Evolutionary conservation across 352 stramenopile genomes (phyloP), one percentile per base, ranked within the genome.

Genomic region (Saprolegnia parasitica): DNA sequence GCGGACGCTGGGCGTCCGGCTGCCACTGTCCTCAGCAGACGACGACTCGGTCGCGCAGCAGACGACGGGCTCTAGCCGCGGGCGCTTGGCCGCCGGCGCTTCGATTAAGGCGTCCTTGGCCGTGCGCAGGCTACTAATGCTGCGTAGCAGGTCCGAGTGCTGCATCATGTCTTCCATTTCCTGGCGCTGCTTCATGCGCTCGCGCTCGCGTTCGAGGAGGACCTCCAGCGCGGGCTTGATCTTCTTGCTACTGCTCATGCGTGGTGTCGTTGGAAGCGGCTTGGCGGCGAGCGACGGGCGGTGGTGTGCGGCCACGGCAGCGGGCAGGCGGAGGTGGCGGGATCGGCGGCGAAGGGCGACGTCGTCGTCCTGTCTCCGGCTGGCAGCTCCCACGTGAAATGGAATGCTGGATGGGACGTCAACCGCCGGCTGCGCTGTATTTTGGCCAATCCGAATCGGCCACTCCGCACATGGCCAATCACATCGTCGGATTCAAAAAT

Each of bases 91-190:
- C 13, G 13, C 52, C 11, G 35, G 24, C 24, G 11, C 52, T 42
- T 60, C 52, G 24, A 60, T 42, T 3, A 9, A 24, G 11, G n/a
- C 52, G 52, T 16, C 52, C 24, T 42, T 52, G 11, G 26, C n/a
- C 63, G 46, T 6, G 40, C 55, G 63, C 10, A 70, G 16, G 40
- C 45, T 58, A 21, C 50, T 63, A 29, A 70, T 70, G 54, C 63
- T 70, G 39, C 63, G 46, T 46, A 70, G 39, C 4, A 70, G 46
- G 45, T 70, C 54, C 3, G 63, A 70, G 40, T 70, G 63, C 63
- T 70, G 35, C 63, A 70, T 70, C 63, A 70, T 70, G 39, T 70
- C 63, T 46, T 70, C 63, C 63, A 70, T 70, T 62, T 70, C 63
- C 32, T 70, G 63, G 20, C 63, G 49, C 29, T 70, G 63, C 9